Evolutionary conservation across 2,329 filamentous ascomycete genomes (phyloP), one percentile per base, ranked within the genome.

Genomic region (Ophiostoma triangulosporum): DNA sequence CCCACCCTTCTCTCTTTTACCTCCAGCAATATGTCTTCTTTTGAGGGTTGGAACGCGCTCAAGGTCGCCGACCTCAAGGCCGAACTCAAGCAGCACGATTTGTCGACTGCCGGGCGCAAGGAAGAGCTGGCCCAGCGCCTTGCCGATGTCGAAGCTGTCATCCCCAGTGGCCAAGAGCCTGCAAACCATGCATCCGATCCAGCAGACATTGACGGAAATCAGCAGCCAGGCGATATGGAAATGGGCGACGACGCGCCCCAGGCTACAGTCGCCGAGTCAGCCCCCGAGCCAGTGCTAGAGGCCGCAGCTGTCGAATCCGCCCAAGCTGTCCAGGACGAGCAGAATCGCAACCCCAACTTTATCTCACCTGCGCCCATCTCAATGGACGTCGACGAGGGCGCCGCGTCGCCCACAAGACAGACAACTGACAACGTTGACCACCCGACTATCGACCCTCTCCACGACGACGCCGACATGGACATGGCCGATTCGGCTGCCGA

Each of bases 51-150:
- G 70, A 68, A 66, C 57, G 75, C 70, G 66, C 75, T 83, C 62
- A 90, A 86, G 69, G 86, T 91, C 58, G 73, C 81, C 32, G 84
- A 89, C 62, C 75, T 91, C 55, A 85, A 83, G 67, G 78, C 79
- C 22, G 84, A 89, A 70, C 74, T 90, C 40, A 88, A 86, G 68
- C 74, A 73, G 55, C 78, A 85, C 58, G 81, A 81, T n/a, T 76
- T 90, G 36, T 71, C 80, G 6, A 77, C 81, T 57, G 77, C 78
- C 24, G 86, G 86, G 8, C 73, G 88, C 51, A 86, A 89, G 64
- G 75, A 81, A 24, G 85, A 84, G 56, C 76, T 89, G 48, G 74
- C 90, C 54, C 76, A 83, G 56, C 78, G 83, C 56, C 68, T 91
- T 46, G 64, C 72, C 4, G 60, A 59, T 7, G 50, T 58, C 12